Evolutionary conservation across 176 grass and related monocot species (phyloP).

Genomic region (Oryza australiensis): DNA sequence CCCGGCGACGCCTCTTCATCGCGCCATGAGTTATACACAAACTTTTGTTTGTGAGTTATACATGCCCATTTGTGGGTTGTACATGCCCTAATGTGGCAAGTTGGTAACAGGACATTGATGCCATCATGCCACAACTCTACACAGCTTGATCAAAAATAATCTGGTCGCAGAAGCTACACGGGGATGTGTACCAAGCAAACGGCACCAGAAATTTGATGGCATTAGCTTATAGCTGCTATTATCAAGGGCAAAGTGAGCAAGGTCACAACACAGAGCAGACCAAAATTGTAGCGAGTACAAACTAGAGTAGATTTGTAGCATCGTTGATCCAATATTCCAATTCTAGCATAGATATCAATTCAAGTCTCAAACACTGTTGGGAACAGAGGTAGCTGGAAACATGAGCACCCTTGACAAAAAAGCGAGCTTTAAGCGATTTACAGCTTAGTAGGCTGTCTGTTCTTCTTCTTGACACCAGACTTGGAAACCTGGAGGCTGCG

Average conservation of each 20-base stretch:
- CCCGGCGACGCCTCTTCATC: too few relatives aligned
- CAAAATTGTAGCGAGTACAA: background rate
- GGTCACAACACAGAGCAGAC: background rate
- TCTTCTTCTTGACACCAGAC: slow-evolving; percentile 88
- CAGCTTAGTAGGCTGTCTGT: slow-evolving; percentile 59
- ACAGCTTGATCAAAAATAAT: too few relatives aligned
- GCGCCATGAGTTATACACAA: too few relatives aligned
- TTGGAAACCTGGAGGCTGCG: slow-evolving; percentile 82
- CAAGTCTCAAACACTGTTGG: slow-evolving; percentile 36
- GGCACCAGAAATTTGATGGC: background rate
- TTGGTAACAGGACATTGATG: too few relatives aligned
- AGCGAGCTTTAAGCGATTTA: background rate
- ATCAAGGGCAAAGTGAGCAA: slow-evolving; percentile 3
- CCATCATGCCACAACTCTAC: too few relatives aligned
- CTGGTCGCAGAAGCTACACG: too few relatives aligned
- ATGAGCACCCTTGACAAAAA: background rate
- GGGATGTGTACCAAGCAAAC: too few relatives aligned
- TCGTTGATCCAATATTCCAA: background rate
- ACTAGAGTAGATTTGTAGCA: slow-evolving; percentile 14
- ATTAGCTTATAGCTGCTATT: background rate
- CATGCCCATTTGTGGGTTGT: too few relatives aligned
- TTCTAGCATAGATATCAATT: slow-evolving; percentile 22
- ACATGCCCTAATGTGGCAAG: too few relatives aligned
- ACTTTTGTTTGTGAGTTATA: too few relatives aligned
- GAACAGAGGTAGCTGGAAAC: slow-evolving; percentile 15